These are phyloP conservation scores for Penicillium longicatenatum DNA, from an alignment of 495 filamentous ascomycete genomes.

Conservation along the genomic window DNA sequence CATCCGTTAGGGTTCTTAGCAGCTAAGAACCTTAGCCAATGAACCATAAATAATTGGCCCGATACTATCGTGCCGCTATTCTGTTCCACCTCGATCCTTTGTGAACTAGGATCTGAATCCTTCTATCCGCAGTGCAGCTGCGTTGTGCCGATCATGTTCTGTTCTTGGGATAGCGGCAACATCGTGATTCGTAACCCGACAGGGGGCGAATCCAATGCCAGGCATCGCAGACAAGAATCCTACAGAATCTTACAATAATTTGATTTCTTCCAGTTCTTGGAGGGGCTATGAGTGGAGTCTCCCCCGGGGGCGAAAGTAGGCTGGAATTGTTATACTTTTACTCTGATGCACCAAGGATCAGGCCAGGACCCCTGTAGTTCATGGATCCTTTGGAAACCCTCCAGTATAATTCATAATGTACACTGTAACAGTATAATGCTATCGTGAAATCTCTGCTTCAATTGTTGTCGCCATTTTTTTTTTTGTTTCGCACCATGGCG, in stretches of 20 bases:
- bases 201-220: too few relatives aligned
- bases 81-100: neutral
- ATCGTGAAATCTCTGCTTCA: neutral
- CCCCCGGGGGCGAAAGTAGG: neutral
- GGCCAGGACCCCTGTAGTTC: neutral
- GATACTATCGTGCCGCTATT: neutral
- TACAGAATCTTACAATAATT: too few relatives aligned
- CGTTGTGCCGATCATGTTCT: neutral
- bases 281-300: too few relatives aligned
- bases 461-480: neutral
- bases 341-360: too few relatives aligned
- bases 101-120: neutral
- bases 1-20: too few relatives aligned
- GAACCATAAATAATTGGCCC: neutral
- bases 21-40: too few relatives aligned
- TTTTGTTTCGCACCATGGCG: constrained; percentile 6
- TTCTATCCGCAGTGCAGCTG: neutral
- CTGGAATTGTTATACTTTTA: neutral
- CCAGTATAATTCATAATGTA: neutral
- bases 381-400: neutral
- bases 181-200: neutral
- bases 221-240: too few relatives aligned
- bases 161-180: neutral
- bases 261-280: too few relatives aligned
- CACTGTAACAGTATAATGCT: neutral